These are phyloP conservation scores for Helicosporidium sp. DNA, from an alignment of 139 green algal species.

Conservation along the genomic window DNA sequence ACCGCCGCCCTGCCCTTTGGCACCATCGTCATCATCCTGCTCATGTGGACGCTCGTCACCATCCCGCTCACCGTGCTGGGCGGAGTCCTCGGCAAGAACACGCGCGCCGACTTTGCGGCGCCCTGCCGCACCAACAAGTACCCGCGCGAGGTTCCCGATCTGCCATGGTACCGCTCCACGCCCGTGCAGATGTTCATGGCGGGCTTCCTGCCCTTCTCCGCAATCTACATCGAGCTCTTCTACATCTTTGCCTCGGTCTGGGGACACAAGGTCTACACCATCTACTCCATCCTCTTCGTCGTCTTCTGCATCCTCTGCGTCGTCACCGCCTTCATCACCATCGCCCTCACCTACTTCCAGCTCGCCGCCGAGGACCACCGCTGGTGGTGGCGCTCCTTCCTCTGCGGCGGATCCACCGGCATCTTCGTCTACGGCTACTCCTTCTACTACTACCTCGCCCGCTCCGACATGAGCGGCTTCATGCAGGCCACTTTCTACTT, in stretches of 20 bases:
- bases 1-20: conserved; percentile 67
- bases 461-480: conserved; percentile 68
- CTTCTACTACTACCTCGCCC: conserved; percentile 89
- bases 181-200: conserved; percentile 80
- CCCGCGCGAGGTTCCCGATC: conserved; percentile 47
- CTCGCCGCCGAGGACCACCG: conserved; percentile 78
- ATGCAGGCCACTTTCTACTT: conserved; percentile 71
- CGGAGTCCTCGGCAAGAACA: conserved; percentile 61
- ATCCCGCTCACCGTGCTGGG: conserved; percentile 80
- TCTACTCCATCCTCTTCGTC: conserved; percentile 85
- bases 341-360: conserved; percentile 93
- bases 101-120: conserved; percentile 44
- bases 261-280: conserved; percentile 93
- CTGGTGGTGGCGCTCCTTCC: conserved; percentile 83
- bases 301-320: conserved; percentile 83
- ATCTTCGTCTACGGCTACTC: conserved; percentile 91
- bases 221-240: conserved; percentile 97
- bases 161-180: conserved; percentile 73
- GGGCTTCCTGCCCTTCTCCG: conserved; percentile 84
- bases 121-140: conserved; percentile 78
- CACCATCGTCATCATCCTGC: conserved; percentile 67
- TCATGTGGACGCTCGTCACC: conserved; percentile 68
- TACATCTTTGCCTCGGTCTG: conserved; percentile 93
- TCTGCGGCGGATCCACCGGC: conserved; percentile 89
- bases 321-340: conserved; percentile 85